Evolutionary conservation across 2,329 filamentous ascomycete genomes (phyloP).

Genomic region (Penicillium sp.): DNA sequence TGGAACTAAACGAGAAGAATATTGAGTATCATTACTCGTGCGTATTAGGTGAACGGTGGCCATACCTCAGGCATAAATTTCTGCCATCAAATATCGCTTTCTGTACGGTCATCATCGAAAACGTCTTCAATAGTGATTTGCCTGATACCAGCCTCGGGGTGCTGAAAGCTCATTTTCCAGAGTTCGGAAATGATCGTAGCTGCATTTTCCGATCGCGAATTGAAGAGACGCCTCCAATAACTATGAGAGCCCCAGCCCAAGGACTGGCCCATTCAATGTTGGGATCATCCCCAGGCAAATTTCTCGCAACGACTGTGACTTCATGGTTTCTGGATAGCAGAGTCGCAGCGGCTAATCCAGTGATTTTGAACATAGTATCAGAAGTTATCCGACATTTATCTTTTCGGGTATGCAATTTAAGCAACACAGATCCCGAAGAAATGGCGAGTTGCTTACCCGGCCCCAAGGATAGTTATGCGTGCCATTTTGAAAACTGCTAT

Average conservation of each 20-base stretch:
- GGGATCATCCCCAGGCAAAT: slow-evolving; percentile 35
- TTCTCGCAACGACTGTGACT: slow-evolving; percentile 38
- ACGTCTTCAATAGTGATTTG: slow-evolving; percentile 1
- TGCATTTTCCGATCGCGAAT: slow-evolving; percentile 33
- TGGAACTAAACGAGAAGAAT: background rate
- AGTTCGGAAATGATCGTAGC: slow-evolving; percentile 11
- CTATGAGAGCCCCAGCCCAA: slow-evolving; percentile 39
- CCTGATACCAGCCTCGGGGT: slow-evolving; percentile 9
- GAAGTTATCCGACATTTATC: background rate
- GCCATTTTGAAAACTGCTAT: too few species aligned
- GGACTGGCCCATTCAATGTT: slow-evolving; percentile 36
- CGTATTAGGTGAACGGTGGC: background rate
- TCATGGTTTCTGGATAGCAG: slow-evolving; percentile 30
- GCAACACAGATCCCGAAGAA: background rate
- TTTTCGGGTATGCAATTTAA: background rate
- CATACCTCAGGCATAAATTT: slow-evolving; percentile 10
- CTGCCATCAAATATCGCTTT: slow-evolving; percentile 10
- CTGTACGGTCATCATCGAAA: background rate
- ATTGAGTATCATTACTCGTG: too few species aligned
- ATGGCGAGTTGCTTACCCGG: slow-evolving; percentile 7
- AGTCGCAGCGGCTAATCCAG: slow-evolving; percentile 33
- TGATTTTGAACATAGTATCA: slow-evolving; percentile 3
- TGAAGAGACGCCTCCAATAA: slow-evolving; percentile 24
- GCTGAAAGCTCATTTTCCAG: slow-evolving; percentile 1
- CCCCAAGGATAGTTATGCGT: slow-evolving; percentile 12